phyloP scores from a whole-genome alignment of 2,329 filamentous ascomycete genomes.

The Pestalotiopsis sp. region DNA sequence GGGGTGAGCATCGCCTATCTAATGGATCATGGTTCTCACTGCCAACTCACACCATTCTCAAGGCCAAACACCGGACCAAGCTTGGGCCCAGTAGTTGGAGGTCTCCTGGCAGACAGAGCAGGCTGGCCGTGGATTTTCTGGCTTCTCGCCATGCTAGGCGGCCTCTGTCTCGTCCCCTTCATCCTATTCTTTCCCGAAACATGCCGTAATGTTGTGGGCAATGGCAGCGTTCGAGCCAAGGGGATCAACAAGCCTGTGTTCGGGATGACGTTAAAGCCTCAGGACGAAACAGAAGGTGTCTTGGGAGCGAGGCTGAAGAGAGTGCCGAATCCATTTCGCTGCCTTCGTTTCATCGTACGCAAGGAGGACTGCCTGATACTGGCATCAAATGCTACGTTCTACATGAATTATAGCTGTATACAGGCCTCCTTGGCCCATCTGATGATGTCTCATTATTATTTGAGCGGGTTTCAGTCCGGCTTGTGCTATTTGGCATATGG shows the following conservation, averaged over 20 bases:
- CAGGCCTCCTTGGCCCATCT: background rate
- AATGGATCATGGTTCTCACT: background rate
- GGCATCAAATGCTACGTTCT: background rate
- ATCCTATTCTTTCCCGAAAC: conserved; percentile 17
- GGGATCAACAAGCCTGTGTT: background rate
- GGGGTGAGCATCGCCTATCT: background rate
- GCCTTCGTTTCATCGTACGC: background rate
- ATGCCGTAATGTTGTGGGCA: conserved; percentile 14
- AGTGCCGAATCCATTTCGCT: background rate
- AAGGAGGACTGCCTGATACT: background rate
- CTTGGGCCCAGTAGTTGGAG: conserved; percentile 17
- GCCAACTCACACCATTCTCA: background rate
- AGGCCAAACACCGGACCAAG: conserved; percentile 10
- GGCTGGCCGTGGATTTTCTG: conserved; percentile 18
- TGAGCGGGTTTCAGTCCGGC: background rate
- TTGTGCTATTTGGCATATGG: background rate
- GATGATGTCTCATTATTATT: background rate
- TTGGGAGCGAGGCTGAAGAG: background rate
- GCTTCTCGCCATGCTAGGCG: conserved; percentile 17
- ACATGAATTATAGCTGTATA: background rate
- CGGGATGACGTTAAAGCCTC: background rate
- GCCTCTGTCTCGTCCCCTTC: conserved; percentile 10
- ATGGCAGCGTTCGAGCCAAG: conserved; percentile 10
- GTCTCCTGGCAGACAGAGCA: conserved; percentile 10
- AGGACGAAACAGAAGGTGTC: background rate